phyloP scores from a whole-genome alignment of 257 asterid species.

The Cordia subcordata region DNA sequence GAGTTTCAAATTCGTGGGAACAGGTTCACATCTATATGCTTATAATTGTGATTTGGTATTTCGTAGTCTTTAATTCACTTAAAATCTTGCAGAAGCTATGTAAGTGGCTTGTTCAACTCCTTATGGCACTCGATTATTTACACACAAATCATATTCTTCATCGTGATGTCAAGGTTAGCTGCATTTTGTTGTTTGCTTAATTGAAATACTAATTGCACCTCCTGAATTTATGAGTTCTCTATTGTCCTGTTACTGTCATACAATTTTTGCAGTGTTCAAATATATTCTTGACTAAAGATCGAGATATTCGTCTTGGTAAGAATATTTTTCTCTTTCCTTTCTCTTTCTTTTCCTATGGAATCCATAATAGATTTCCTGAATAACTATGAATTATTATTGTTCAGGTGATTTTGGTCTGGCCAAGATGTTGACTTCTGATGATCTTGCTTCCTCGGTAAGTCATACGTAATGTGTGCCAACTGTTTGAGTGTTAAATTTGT shows the following conservation, averaged over 20 bases:
- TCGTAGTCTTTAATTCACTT: constrained; percentile 16
- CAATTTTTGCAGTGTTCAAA: constrained; percentile 77
- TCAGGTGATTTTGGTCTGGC: constrained; percentile 97
- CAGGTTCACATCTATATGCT: background rate
- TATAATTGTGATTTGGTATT: background rate
- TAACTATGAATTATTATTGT: constrained; percentile 7
- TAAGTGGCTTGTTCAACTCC: constrained; percentile 89
- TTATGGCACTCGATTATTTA: constrained; percentile 87
- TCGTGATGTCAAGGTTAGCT: constrained; percentile 84
- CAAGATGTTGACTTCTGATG: constrained; percentile 79
- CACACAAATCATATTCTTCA: constrained; percentile 85
- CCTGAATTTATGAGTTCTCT: constrained; percentile 4
- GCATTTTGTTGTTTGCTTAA: constrained; percentile 10
- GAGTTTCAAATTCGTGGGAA: background rate
- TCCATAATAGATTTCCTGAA: background rate
- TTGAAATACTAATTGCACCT: background rate
- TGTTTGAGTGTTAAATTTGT: constrained; percentile 5
- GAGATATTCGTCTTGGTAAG: constrained; percentile 90
- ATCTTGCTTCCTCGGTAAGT: constrained; percentile 85
- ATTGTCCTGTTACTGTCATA: constrained; percentile 3
- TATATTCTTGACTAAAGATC: constrained; percentile 81
- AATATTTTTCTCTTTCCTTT: background rate
- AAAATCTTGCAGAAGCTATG: constrained; percentile 60
- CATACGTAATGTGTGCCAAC: constrained; percentile 11
- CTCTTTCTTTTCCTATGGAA: background rate